Conservation (phyloP, 768 basidiomycete genomes). For the Amylocystis lapponica region DNA sequence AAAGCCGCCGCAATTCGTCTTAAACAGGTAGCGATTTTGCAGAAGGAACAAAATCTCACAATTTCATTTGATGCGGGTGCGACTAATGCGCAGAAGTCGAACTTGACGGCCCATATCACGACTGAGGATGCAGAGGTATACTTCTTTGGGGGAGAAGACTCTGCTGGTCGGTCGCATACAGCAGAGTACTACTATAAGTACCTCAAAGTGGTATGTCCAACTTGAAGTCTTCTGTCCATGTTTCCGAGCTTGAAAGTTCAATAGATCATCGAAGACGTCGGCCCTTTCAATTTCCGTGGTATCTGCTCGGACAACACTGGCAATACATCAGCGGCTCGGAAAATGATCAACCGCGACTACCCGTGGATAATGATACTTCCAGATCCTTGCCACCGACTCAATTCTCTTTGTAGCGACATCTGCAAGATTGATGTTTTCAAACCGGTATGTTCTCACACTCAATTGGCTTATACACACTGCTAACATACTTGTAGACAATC, state of each 20-base stretch:
- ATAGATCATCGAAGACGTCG: not conserved
- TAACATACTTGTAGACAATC: too few relatives aligned
- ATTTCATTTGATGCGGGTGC: not conserved
- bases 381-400: not conserved
- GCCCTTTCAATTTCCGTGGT: not conserved
- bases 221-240: too few relatives aligned
- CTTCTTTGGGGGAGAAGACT: not conserved
- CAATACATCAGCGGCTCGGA: not conserved
- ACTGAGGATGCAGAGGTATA: not conserved
- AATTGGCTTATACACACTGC: too few relatives aligned
- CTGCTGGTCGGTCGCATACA: not conserved
- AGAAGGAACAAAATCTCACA: not conserved
- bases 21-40: not conserved
- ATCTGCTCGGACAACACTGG: not conserved
- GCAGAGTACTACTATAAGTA: not conserved
- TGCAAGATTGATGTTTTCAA: not conserved
- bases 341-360: not conserved
- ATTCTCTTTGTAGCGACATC: not conserved
- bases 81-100: not conserved
- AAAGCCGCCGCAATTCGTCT: constrained; percentile 6
- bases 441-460: not conserved
- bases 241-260: not conserved
- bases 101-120: not conserved
- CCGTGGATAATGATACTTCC: not conserved
- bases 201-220: not conserved